Base-by-base conservation (phyloP, 306 rosid genomes). In the Cicer judaicum region DNA sequence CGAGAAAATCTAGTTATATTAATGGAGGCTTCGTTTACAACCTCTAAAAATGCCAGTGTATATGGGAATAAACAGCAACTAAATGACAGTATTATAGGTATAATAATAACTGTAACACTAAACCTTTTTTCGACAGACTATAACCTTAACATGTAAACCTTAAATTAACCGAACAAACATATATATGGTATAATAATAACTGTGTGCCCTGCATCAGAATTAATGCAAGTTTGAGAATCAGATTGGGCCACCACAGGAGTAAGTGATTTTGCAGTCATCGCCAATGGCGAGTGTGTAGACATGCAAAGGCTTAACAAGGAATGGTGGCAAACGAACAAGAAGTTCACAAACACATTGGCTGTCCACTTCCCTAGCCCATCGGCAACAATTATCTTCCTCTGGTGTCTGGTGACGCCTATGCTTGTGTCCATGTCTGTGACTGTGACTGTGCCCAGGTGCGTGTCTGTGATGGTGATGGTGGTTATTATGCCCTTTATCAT, bases 361-460 rank as follows among this genome's bases (percentile, higher is more conserved):
- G 50, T 91, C 97, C 8, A 94, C 81, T 53, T 83, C 84, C 43
- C 2, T 76, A 12, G 85, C 83, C 98, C 97, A 94, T 54, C 87
- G 65, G 80, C 98, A 94, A 42, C 98, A 94, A 29, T 82, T 81
- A 0, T 88, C 89, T 50, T 85, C 90, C 10, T 72, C 84, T 0
- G 79, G 48, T 0, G 85, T 60, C 7, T 40, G 42, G 24, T 4
- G 54, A 8, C 38, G 78, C 21, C 74, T 42, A 5, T 71, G 78
- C 2, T 36, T 41, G 34, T 68, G 85, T 2, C 70, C 2, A 1
- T 64, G 86, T 2, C 46, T 8, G 13, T 61, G 78, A 0, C 75
- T 15, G 43, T 62, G 89, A 0, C 54, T 11, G 1, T 59, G 84
- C 1, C 62, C 16, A 9, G 11, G 40, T 5, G 2, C 46, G 1